Base-by-base conservation (phyloP, 805 yeast species). In the Metschnikowia colocasiae region DNA sequence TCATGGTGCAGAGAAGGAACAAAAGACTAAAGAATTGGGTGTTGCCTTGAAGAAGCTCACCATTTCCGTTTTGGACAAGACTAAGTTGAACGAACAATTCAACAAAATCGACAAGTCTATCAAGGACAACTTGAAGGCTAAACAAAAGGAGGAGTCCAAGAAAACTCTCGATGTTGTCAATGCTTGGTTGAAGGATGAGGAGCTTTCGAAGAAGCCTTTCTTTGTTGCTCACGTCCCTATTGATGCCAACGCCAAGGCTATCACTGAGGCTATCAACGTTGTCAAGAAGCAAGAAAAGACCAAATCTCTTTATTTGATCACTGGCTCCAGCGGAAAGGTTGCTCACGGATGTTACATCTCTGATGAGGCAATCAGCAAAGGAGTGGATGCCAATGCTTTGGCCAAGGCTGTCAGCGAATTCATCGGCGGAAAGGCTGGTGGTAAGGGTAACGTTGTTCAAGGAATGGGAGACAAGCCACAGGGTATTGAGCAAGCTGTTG, bases 341-440 rank as follows among this genome's bases (percentile, higher is more conserved):
- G 98, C 97, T 12, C 99, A 94, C 62, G 99, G 97, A 55, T 90
- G 96, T 64, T 94, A 83, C 70, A 75, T 94, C 43, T 80, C 92
- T 1, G 82, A 86, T 52, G 82, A 68, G 35, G 87, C 90, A 33
- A 70, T 84, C 54, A 74, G 74, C 39, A 78, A 82, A 62, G 90
- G 90, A 56, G 75, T 89, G 18, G 78, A 84, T 54, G 91, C 95
- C 45, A 77, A 83, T 48, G 90, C 80, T 25, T 76, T 90, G 56
- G 95, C 95, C 27, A 68, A 76, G 45, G 71, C 78, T 47, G 98
- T 87, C 37, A 74, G 91, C 38, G 69, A 73, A 31, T 73, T 76
- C 59, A 81, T 94, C 58, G 99, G 99, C 55, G 99, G 99, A 68
- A 89, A 86, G 68, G 95, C 96, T 49, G 99, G 99, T 72, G 99